A percentile compares a stretch with the other conserved stretches of the same genome.
phyloP scores from a whole-genome alignment of 2,329 filamentous ascomycete species.

The Sclerotinia borealis region DNA sequence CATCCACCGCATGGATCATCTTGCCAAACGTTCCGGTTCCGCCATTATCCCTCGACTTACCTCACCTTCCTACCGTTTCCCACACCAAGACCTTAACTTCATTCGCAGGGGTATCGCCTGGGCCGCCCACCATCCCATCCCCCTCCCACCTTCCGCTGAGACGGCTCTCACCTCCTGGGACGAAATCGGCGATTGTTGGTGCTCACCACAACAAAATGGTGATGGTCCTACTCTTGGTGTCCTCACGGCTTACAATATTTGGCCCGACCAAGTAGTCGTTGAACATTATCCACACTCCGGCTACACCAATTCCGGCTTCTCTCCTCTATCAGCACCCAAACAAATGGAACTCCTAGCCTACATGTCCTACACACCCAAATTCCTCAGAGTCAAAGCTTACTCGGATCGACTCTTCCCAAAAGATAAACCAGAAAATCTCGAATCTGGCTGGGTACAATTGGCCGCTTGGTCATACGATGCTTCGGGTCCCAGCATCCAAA shows the following conservation, averaged over 20 bases:
- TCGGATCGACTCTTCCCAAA: slow-evolving; percentile 35
- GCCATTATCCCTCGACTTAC: slow-evolving; percentile 26
- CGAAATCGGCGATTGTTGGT: slow-evolving; percentile 85
- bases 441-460: slow-evolving; percentile 49
- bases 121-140: slow-evolving; percentile 22
- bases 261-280: slow-evolving; percentile 63
- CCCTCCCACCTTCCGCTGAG: slow-evolving; percentile 36
- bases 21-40: slow-evolving; percentile 47
- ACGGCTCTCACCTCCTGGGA: slow-evolving; percentile 64
- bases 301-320: slow-evolving; percentile 40
- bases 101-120: slow-evolving; percentile 8
- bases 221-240: slow-evolving; percentile 62
- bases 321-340: slow-evolving; percentile 56
- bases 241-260: slow-evolving; percentile 49
- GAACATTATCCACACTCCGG: slow-evolving; percentile 63
- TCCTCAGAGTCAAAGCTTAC: slow-evolving; percentile 34
- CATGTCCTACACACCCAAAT: slow-evolving; percentile 40
- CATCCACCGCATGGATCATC: slow-evolving; percentile 61
- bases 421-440: slow-evolving; percentile 23
- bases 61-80: slow-evolving; percentile 38
- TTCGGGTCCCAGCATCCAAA: slow-evolving; percentile 39
- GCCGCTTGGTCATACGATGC: slow-evolving; percentile 48
- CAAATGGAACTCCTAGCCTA: slow-evolving; percentile 66
- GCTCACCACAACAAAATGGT: slow-evolving; percentile 45
- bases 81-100: slow-evolving; percentile 16